phyloP scores from a whole-genome alignment of 1,139 yeast species.

The Nadsonia starkeyi-henricii region DNA sequence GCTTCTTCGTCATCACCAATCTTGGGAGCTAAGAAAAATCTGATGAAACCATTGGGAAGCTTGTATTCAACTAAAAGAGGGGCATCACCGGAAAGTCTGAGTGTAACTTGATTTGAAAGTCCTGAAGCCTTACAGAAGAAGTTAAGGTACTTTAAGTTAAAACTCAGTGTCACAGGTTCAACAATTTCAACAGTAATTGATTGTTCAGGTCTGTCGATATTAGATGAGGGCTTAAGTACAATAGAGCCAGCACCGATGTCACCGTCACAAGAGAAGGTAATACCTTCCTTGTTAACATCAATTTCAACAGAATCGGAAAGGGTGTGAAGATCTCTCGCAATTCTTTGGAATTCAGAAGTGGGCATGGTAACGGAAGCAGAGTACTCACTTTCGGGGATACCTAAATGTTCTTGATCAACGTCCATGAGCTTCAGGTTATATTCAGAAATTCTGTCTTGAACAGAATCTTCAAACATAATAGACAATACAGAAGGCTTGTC shows the following conservation, averaged over 20 bases:
- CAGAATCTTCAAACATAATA: slow-evolving; percentile 79
- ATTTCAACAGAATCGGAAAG: slow-evolving; percentile 80
- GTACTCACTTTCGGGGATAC: slow-evolving; percentile 88
- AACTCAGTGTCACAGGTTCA: slow-evolving; percentile 78
- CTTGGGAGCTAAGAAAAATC: slow-evolving; percentile 96
- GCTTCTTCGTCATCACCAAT: slow-evolving; percentile 67
- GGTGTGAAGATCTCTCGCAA: slow-evolving; percentile 76
- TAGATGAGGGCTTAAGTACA: slow-evolving; percentile 70
- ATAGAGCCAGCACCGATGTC: slow-evolving; percentile 84
- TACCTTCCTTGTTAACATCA: slow-evolving; percentile 81
- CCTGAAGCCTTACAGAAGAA: slow-evolving; percentile 88
- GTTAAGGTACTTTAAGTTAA: slow-evolving; percentile 79
- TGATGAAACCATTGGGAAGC: slow-evolving; percentile 82
- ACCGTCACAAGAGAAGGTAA: slow-evolving; percentile 83
- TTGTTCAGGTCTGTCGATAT: slow-evolving; percentile 60
- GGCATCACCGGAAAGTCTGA: slow-evolving; percentile 78
- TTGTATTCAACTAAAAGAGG: slow-evolving; percentile 93
- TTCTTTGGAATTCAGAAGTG: slow-evolving; percentile 73
- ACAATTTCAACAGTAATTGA: slow-evolving; percentile 64
- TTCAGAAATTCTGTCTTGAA: slow-evolving; percentile 84
- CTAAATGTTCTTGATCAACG: slow-evolving; percentile 86
- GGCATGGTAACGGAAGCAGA: slow-evolving; percentile 84
- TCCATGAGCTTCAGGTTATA: slow-evolving; percentile 89
- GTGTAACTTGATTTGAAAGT: slow-evolving; percentile 60
- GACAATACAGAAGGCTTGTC: slow-evolving; percentile 76